A percentile compares a stretch with the other conserved stretches of the same genome.
Conservation (phyloP, 129 eudicot genomes). For the Arctium minus region DNA sequence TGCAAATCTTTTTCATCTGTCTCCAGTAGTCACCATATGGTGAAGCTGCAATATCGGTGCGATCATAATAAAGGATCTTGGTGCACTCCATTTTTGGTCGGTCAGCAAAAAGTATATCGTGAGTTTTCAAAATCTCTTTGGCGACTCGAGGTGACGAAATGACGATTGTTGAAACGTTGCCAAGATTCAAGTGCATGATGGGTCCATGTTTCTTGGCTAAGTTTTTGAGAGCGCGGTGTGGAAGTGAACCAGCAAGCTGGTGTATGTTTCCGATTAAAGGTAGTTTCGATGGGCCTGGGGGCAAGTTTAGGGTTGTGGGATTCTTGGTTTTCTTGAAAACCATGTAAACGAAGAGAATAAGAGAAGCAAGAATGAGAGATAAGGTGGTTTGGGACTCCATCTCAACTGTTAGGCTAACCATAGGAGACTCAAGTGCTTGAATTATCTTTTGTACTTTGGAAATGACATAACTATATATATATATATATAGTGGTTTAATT, state of each 20-base stretch:
- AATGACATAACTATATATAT: too few species aligned
- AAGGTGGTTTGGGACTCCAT: too few species aligned
- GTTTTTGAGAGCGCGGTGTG: constrained; percentile 5
- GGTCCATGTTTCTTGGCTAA: constrained; percentile 29
- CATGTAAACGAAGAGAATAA: too few species aligned
- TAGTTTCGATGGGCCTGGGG: constrained; percentile 17
- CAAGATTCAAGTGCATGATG: constrained; percentile 29
- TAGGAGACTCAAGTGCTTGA: too few species aligned
- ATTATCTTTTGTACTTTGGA: too few species aligned
- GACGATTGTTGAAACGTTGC: constrained; percentile 24
- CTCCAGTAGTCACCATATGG: constrained; percentile 30
- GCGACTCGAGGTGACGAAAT: constrained; percentile 22
- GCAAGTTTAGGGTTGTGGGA: neutral
- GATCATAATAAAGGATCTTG: neutral
- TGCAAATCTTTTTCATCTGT: constrained; percentile 28
- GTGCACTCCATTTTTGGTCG: constrained; percentile 9
- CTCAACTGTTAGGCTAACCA: too few species aligned
- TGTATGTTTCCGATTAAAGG: constrained; percentile 16
- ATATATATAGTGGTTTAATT: too few species aligned
- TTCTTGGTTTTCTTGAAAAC: too few species aligned
- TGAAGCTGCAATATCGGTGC: constrained; percentile 6
- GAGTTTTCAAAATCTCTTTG: constrained; percentile 17
- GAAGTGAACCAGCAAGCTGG: constrained; percentile 4
- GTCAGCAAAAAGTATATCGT: constrained; percentile 20
- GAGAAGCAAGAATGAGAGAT: too few species aligned